phyloP scores from a whole-genome alignment of 1,284 basidiomycete species.

The Pseudomicrostroma phylloplanum region DNA sequence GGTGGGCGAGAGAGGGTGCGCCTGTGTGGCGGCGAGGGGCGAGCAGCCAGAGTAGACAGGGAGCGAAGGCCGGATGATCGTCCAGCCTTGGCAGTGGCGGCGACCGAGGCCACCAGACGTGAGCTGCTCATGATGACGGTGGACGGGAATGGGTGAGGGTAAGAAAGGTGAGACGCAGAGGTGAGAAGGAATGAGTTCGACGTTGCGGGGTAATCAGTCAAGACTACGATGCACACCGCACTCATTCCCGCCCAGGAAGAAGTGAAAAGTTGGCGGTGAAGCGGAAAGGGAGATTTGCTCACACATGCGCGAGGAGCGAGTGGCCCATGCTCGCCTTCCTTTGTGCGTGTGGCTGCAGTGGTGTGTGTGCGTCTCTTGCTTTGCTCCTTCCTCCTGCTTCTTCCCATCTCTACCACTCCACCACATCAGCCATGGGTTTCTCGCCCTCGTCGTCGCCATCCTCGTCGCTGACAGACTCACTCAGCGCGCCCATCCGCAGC shows the following conservation, averaged over 20 bases:
- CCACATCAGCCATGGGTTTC: not conserved
- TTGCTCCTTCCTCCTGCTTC: not conserved
- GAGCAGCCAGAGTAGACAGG: not conserved
- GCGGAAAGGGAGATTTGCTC: not conserved
- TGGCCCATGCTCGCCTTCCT: not conserved
- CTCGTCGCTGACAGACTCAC: slow-evolving; percentile 2
- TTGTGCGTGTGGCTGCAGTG: not conserved
- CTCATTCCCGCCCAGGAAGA: not conserved
- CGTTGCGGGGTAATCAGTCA: not conserved
- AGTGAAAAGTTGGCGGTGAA: not conserved
- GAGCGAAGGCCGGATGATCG: not conserved
- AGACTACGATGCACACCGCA: not conserved
- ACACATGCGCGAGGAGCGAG: not conserved
- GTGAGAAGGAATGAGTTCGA: not conserved
- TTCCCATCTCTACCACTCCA: not conserved
- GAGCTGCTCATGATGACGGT: not conserved
- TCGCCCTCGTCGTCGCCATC: not conserved
- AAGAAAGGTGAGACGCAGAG: not conserved
- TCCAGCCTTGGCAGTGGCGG: not conserved
- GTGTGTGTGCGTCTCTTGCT: too few relatives aligned
- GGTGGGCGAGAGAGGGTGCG: not conserved
- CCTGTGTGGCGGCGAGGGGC: not conserved
- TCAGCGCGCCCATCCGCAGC: not conserved
- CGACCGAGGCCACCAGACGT: not conserved
- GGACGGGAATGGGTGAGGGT: not conserved